phyloP scores from a whole-genome alignment of 768 basidiomycete species.

The Boletus coccyginus region DNA sequence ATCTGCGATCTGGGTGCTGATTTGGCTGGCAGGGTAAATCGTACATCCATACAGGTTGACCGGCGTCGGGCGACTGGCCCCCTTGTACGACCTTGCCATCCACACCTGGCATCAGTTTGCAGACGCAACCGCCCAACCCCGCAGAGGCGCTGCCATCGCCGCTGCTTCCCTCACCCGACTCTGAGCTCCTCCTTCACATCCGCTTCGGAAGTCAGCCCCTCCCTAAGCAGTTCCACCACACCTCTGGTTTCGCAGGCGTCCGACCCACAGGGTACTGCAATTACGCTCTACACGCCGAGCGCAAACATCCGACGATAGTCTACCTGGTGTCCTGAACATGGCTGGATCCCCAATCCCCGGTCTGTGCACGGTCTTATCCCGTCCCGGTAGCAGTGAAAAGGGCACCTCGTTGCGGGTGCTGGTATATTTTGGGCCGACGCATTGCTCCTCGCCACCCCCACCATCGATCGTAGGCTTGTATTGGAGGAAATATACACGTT shows the following conservation, averaged over 20 bases:
- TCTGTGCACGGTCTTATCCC: no score
- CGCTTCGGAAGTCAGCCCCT: slow-evolving; percentile 37
- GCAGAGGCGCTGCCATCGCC: slow-evolving; percentile 41
- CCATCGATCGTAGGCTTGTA: no score
- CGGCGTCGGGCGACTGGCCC: slow-evolving; percentile 34
- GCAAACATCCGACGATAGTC: slow-evolving; percentile 23
- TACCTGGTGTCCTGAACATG: slow-evolving; percentile 14
- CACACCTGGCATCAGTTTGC: slow-evolving; percentile 32
- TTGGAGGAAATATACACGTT: no score
- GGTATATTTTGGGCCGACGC: no score
- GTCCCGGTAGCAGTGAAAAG: no score
- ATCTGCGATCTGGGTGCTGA: not conserved
- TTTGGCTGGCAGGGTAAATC: slow-evolving; percentile 23
- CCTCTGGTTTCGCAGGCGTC: slow-evolving; percentile 34
- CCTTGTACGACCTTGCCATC: slow-evolving; percentile 31
- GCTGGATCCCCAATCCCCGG: slow-evolving; percentile 15
- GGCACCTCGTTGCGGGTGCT: no score
- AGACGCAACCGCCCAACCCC: slow-evolving; percentile 37
- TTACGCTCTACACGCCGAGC: slow-evolving; percentile 30
- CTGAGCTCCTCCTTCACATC: slow-evolving; percentile 30
- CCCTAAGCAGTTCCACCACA: rapidly evolving
- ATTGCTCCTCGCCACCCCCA: no score
- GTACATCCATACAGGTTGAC: slow-evolving; percentile 43
- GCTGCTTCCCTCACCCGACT: slow-evolving; percentile 17
- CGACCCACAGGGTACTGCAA: slow-evolving; percentile 24